Base-by-base conservation (phyloP, 257 asterid genomes). In the Primulina tabacum region DNA sequence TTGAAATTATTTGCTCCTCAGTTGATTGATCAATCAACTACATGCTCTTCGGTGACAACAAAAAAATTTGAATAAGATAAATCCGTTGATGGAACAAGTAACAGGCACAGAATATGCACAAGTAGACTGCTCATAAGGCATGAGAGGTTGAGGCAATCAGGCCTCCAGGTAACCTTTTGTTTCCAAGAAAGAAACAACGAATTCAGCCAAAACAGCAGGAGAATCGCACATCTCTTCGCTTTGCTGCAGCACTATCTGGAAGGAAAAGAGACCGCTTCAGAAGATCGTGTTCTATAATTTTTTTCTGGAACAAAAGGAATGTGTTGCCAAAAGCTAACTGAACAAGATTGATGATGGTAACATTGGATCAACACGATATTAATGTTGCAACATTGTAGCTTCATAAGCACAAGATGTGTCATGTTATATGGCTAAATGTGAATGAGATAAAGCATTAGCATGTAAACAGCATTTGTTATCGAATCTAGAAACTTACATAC, bases 201-300 rank as follows among this genome's bases (percentile, higher is more conserved):
- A 73, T 75, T 88, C 97, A 53, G 99, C 98, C 85, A 87, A 72
- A 28, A 74, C 88, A 43, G 35, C 35, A 29, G 99, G 98, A 71
- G 93, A 74, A 71, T 85, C 90, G 77, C 90, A 81, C 6, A 32
- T 60, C 65, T 85, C 98, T 66, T 76, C 85, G 34, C 77, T 71
- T 66, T 85, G 92, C 40, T 84, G 85, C 79, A 94, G 79, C 53
- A 85, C 90, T 60, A 94, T 87, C 99, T 94, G 96, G 65, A 75
- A 79, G 60, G 38, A 71, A 73, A 79, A 63, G 30, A 17, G 37
- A 68, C 35, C 18, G 5, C 59, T 57, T 77, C 65, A 7, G 10
- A 18, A 18, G 30, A 65, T 34, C 57, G 20, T 17, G 21, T 50
- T 50, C 57, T 50, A 17, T 1, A 14, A 50, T 50, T 16, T 28